A percentile compares a stretch with the other conserved stretches of the same genome.
These are phyloP conservation scores for Naegleria lovaniensis DNA, from an alignment of 208 protist species.

Conservation along the genomic window DNA sequence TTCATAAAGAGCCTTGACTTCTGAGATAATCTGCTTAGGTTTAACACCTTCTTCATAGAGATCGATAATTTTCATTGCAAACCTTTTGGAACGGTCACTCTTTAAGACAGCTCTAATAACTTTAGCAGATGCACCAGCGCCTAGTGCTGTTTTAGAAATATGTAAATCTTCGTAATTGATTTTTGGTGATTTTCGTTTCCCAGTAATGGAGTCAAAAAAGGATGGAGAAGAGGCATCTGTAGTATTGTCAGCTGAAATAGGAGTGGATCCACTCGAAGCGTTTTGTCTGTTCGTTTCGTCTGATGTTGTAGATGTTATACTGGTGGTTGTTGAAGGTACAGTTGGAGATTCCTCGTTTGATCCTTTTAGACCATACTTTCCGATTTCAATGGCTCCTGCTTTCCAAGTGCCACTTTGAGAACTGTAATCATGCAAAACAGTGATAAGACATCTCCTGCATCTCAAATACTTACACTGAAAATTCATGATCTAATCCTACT, in stretches of 20 bases:
- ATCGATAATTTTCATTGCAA: slow-evolving; percentile 2
- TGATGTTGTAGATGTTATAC: not conserved
- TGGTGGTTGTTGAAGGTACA: not conserved
- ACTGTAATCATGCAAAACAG: not conserved
- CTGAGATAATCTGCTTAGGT: not conserved
- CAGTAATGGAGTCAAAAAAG: not conserved
- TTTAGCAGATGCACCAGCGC: not conserved
- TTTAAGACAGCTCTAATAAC: not conserved
- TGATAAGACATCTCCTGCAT: not conserved
- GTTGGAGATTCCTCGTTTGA: not conserved
- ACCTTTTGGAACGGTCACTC: not conserved
- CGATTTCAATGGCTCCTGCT: not conserved
- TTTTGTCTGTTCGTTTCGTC: not conserved
- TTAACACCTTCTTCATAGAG: not conserved
- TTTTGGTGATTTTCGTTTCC: not conserved
- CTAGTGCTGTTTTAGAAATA: not conserved
- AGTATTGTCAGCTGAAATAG: too few relatives aligned
- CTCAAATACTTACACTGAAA: not conserved
- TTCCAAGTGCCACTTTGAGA: not conserved
- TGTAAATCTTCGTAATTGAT: not conserved
- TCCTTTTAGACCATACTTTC: not conserved
- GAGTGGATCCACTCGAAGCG: too few relatives aligned
- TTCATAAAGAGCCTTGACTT: not conserved
- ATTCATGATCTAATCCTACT: not conserved
- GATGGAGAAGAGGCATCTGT: not conserved